These are phyloP conservation scores for Neurospora sp. DNA, from an alignment of 495 filamentous ascomycete genomes.

Conservation along the genomic window DNA sequence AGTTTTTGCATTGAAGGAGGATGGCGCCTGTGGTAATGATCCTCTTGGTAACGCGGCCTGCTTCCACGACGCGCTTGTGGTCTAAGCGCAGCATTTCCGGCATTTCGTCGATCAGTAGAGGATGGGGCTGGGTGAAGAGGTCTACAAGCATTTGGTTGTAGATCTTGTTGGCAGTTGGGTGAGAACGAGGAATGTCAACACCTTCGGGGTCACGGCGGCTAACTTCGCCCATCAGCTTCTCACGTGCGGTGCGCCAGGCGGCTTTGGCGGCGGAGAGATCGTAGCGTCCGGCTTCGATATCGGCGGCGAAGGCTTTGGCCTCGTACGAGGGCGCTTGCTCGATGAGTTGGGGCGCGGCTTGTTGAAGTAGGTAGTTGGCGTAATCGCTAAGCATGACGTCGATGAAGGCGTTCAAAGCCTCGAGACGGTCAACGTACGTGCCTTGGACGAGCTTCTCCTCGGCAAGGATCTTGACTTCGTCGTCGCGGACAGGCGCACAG, in stretches of 20 bases:
- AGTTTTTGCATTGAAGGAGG: slow-evolving; percentile 84
- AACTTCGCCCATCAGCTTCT: slow-evolving; percentile 60
- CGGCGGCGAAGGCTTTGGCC: slow-evolving; percentile 60
- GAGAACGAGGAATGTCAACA: slow-evolving; percentile 41
- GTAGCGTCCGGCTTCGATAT: slow-evolving; percentile 47
- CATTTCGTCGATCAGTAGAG: slow-evolving; percentile 46
- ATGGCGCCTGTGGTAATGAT: slow-evolving; percentile 74
- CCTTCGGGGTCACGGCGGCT: slow-evolving; percentile 63
- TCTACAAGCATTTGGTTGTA: slow-evolving; percentile 69
- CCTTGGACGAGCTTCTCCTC: slow-evolving; percentile 58
- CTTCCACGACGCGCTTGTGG: slow-evolving; percentile 51
- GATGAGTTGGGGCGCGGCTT: slow-evolving; percentile 71
- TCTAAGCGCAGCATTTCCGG: slow-evolving; percentile 88
- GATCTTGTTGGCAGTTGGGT: slow-evolving; percentile 55
- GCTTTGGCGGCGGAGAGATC: slow-evolving; percentile 54
- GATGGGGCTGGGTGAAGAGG: slow-evolving; percentile 38
- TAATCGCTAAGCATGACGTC: slow-evolving; percentile 91
- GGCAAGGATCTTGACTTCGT: slow-evolving; percentile 66
- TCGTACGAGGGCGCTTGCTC: slow-evolving; percentile 77
- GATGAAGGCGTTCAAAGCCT: slow-evolving; percentile 74
- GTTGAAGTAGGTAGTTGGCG: slow-evolving; percentile 82
- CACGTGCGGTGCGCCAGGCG: slow-evolving; percentile 63
- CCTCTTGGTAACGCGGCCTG: slow-evolving; percentile 59
- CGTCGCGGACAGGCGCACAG: slow-evolving; percentile 84
- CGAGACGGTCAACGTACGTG: slow-evolving; percentile 74